Evolutionary conservation across 2,329 filamentous ascomycete genomes (phyloP).

Genomic region (Colletotrichum paranaense): DNA sequence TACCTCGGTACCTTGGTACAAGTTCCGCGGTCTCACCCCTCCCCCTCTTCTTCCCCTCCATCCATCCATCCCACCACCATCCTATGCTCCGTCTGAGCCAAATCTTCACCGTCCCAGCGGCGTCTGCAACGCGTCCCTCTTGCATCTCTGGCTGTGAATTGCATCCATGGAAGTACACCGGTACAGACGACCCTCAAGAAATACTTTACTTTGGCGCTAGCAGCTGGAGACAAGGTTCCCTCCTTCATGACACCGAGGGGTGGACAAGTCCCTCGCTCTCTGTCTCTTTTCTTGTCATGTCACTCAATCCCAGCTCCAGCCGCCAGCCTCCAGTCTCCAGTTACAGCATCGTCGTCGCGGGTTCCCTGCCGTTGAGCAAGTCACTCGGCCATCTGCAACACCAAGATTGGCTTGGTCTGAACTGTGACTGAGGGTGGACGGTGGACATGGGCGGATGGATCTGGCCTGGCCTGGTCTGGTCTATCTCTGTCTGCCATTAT

Average conservation of each 20-base stretch:
- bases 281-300: neutral
- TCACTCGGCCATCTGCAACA: neutral
- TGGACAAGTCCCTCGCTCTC: conserved; percentile 5
- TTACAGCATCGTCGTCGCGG: conserved; percentile 6
- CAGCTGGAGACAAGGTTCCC: conserved; percentile 34
- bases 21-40: conserved; percentile 5
- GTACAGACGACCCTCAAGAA: conserved; percentile 1
- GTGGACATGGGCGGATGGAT: conserved; percentile 14
- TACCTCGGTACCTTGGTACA: conserved; percentile 11
- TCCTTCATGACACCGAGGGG: conserved; percentile 31
- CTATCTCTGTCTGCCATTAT: neutral
- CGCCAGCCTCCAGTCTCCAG: neutral
- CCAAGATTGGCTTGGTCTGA: neutral
- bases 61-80: neutral
- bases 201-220: conserved; percentile 26
- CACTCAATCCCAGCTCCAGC: neutral
- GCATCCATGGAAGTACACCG: conserved; percentile 3
- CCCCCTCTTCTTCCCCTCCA: conserved; percentile 1
- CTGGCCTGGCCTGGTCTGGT: conserved; percentile 15
- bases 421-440: neutral
- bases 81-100: neutral
- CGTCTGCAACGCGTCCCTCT: conserved; percentile 4
- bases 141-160: neutral
- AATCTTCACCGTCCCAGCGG: conserved; percentile 1
- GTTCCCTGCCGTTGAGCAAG: neutral